Conservation (phyloP, 108 stramenopile genomes). For the Cyclotella atomus region DNA sequence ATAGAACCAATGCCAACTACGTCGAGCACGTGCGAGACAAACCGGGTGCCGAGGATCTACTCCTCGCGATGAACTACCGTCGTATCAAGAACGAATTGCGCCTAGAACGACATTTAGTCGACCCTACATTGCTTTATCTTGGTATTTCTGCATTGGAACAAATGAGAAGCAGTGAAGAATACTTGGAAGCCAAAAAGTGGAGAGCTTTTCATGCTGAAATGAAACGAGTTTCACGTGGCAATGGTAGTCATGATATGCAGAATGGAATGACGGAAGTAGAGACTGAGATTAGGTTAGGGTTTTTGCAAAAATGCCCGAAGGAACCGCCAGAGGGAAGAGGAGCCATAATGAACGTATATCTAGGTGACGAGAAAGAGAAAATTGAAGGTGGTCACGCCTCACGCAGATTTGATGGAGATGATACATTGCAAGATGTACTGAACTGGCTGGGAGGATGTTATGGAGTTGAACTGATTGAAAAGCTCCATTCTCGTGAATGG, state of each 20-base stretch:
- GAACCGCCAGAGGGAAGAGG: slow-evolving; percentile 73
- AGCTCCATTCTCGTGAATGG: slow-evolving; percentile 73
- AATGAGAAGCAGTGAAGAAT: slow-evolving; percentile 60
- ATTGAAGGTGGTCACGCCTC: slow-evolving; percentile 39
- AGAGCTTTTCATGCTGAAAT: slow-evolving; percentile 44
- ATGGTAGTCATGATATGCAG: slow-evolving; percentile 13
- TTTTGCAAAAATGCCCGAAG: slow-evolving; percentile 61
- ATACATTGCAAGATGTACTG: slow-evolving; percentile 73
- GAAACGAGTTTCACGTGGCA: slow-evolving; percentile 35
- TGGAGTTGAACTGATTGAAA: slow-evolving; percentile 59
- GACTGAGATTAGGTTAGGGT: slow-evolving; percentile 40
- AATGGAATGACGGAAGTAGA: slow-evolving; percentile 32
- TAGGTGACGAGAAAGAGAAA: slow-evolving; percentile 51
- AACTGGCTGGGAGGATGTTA: slow-evolving; percentile 82
- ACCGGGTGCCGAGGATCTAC: slow-evolving; percentile 79
- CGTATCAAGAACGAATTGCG: slow-evolving; percentile 42
- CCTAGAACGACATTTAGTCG: slow-evolving; percentile 58
- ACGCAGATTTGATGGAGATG: slow-evolving; percentile 86
- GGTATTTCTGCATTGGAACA: slow-evolving; percentile 85
- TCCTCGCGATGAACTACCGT: slow-evolving; percentile 81
- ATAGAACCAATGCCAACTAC: slow-evolving; percentile 62
- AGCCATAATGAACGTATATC: slow-evolving; percentile 46
- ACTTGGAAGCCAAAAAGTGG: slow-evolving; percentile 55
- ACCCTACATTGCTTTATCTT: slow-evolving; percentile 75
- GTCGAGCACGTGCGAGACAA: slow-evolving; percentile 53